Base-by-base conservation (phyloP, 2,329 filamentous ascomycete species). In the Scytalidium lignicola region DNA sequence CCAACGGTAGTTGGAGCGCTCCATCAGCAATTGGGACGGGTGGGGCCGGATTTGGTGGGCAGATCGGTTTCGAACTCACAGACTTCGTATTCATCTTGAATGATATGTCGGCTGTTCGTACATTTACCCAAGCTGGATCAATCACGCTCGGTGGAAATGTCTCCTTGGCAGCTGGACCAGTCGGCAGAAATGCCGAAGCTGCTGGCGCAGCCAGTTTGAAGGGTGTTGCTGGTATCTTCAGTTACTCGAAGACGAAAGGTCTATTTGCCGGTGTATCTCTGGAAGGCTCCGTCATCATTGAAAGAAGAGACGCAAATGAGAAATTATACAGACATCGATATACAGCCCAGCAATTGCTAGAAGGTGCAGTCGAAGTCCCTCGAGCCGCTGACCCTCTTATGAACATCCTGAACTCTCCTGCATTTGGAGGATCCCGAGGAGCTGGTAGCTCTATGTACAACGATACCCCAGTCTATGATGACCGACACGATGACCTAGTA, bases 51-150 rank as follows among this genome's bases (percentile, higher is more conserved):
- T 88, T 95, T 56, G 88, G 88, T 58, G 88, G 88, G 39, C 88
- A 93, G 70, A 89, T 95, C 62, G 88, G 88, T 29, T 88, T 92
- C 68, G 89, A 95, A 69, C 70, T 95, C 53, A 93, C 89, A 51
- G 89, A 93, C 67, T 99, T 99, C 65, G 93, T 99, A 66, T 97
- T 99, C 71, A 96, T 99, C 57, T 83, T 99, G 56, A 99, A 99
- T 71, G 92, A 99, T 65, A 75, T 83, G 40, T 82, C 76, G 51
- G 92, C 93, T 41, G 92, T 99, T 57, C 89, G 89, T 68, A 91
- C 92, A 8, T 97, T 99, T 69, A 90, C 91, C 5, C 92, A 97
- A 68, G 83, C 86, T 37, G 93, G 93, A 3, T 92, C 88, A 47
- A 75, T 99, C 54, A 97, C 93, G 3, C 78, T 99, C 6, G 93